Conservation (phyloP, 208 protist species). For the Giardia muris region DNA sequence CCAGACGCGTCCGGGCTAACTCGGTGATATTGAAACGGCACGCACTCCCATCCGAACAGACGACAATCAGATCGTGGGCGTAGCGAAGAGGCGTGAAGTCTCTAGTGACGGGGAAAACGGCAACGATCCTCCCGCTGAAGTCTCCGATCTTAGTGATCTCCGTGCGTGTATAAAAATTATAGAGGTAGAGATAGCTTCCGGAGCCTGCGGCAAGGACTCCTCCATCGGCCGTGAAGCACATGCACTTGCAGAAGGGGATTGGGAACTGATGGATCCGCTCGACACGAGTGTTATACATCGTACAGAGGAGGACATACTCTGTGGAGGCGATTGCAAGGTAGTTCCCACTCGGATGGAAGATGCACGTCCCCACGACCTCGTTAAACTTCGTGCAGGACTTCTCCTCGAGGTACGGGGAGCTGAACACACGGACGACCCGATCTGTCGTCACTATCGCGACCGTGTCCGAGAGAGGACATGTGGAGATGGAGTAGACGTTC, state of each 20-base stretch:
- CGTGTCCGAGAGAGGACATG: not conserved
- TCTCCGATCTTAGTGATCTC: constrained; percentile 4
- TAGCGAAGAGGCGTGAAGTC: not conserved
- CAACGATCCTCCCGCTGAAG: not conserved
- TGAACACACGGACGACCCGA: not conserved
- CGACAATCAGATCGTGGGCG: not conserved
- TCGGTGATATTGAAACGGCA: not conserved
- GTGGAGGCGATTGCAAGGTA: not conserved
- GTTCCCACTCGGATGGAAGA: not conserved
- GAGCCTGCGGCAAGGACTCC: not conserved
- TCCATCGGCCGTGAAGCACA: not conserved
- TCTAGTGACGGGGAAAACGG: not conserved
- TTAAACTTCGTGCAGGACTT: not conserved
- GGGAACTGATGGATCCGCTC: not conserved
- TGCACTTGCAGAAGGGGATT: not conserved
- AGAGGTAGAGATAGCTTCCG: constrained; percentile 8
- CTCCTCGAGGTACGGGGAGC: not conserved
- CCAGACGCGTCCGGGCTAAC: not conserved
- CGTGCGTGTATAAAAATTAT: not conserved
- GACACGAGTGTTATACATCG: not conserved
- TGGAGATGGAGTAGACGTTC: not conserved
- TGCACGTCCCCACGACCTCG: not conserved
- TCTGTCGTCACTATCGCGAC: constrained; percentile 20
- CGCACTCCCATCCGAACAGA: not conserved
- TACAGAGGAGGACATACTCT: not conserved